These are phyloP conservation scores for Termitomyces sp. DNA, from an alignment of 768 basidiomycete species.

Conservation along the genomic window DNA sequence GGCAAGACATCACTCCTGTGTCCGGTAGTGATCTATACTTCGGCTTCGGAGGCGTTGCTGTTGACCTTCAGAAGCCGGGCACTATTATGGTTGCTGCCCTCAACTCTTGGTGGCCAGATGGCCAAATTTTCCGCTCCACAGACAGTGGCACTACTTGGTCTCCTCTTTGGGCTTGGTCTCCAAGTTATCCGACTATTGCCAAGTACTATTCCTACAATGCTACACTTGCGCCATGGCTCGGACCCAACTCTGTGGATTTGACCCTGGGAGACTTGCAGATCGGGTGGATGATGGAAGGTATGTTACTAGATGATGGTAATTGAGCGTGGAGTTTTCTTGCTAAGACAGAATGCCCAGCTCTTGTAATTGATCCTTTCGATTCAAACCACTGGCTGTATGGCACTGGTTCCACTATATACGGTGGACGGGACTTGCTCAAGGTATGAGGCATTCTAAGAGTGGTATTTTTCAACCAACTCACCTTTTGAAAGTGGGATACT, in stretches of 20 bases:
- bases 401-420: conserved; percentile 64
- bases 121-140: conserved; percentile 60
- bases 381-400: conserved; percentile 70
- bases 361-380: conserved; percentile 64
- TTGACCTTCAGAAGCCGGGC: conserved; percentile 58
- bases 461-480: neutral
- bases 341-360: conserved; percentile 26
- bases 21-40: conserved; percentile 56
- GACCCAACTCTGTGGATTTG: conserved; percentile 43
- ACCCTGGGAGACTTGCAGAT: conserved; percentile 46
- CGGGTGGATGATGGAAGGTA: conserved; percentile 73
- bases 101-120: conserved; percentile 65
- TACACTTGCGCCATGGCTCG: conserved; percentile 58
- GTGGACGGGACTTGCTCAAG: conserved; percentile 50
- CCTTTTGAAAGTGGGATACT: conserved; percentile 49
- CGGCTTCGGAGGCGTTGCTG: conserved; percentile 60
- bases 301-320: conserved; percentile 4
- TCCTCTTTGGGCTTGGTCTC: conserved; percentile 52
- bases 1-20: conserved; percentile 64
- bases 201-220: conserved; percentile 56
- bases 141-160: conserved; percentile 60
- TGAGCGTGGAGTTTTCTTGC: neutral
- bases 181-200: conserved; percentile 32
- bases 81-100: conserved; percentile 69
- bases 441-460: conserved; percentile 17